Evolutionary conservation across 352 stramenopile species (phyloP).

Genomic region (Thraustochytrium sp.): DNA sequence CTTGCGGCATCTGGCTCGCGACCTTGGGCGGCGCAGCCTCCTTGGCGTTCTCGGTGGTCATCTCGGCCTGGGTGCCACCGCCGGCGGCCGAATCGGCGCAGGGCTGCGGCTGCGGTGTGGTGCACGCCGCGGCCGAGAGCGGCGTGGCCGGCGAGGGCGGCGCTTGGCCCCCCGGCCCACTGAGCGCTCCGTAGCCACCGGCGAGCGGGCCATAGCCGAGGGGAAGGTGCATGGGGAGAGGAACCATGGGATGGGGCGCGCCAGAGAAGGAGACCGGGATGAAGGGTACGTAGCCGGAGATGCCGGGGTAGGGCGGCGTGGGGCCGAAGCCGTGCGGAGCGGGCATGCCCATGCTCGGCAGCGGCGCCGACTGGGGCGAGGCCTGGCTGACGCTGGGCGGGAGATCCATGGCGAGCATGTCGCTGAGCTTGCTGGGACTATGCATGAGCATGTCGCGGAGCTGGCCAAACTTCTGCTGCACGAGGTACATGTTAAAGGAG

Average conservation of each 20-base stretch:
- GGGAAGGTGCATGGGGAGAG: neutral
- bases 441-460: slow-evolving; percentile 17
- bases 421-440: neutral
- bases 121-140: no score
- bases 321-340: neutral
- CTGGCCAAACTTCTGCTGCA: slow-evolving; percentile 19
- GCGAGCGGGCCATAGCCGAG: no score
- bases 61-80: no score
- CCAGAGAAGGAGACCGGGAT: neutral
- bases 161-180: no score
- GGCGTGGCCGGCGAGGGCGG: no score
- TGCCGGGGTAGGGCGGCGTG: neutral
- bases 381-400: neutral
- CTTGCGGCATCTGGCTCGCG: no score
- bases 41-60: no score
- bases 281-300: neutral
- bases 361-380: neutral
- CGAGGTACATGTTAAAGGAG: slow-evolving; percentile 32
- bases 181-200: no score
- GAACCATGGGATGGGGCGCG: neutral
- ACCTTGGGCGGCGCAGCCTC: no score
- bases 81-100: no score
- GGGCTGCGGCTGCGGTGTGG: no score
- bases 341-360: neutral
- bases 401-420: neutral